Base-by-base conservation (phyloP, 352 stramenopile species). In the Phytophthora sp. region DNA sequence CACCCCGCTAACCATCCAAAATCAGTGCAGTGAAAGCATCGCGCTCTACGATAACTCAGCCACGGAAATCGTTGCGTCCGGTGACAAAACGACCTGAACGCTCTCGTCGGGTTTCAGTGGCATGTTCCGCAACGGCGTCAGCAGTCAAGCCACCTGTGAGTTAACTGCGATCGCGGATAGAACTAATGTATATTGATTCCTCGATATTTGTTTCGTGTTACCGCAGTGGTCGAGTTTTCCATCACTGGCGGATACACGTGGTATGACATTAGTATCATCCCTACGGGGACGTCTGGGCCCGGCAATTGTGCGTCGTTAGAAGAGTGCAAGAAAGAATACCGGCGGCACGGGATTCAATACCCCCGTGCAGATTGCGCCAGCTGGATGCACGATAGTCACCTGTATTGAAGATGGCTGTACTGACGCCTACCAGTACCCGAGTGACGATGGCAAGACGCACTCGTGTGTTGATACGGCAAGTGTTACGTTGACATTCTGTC, bases 341-440 rank as follows among this genome's bases (percentile, higher is more conserved):
- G 72, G 73, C 18, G 80, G 79, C 23, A 59, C 57, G 15, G 81
- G 81, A 20, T 90, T 73, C 71, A 88, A 90, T 56, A 76, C 76
- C n/a, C 46, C 77, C 30, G 74, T 90, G 63, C 70, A 78, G n/a
- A 84, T 90, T 63, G 57, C 44, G 4, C 79, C 81, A 26, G 53
- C 49, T 2, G 71, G 71, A 23, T 91, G 82, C 64, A 59, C 58
- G 27, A 61, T 59, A 20, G 54, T 91, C 52, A 70, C 63, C n/a
- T 88, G 82, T 39, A 57, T 68, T 1, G 50, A 50, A 16, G 54
- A 82, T 30, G 71, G 80, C 31, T 89, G 80, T 47, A 44, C 62
- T 9, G 80, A 88, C 36, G 82, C 78, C 24, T 89, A 91, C 55
- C 68, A 86, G 45, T 91, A 73, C 56, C 82, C 82, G 1, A 71